Evolutionary conservation across 2,329 filamentous ascomycete species (phyloP).

Genomic region (Exutisphaerella laricina): DNA sequence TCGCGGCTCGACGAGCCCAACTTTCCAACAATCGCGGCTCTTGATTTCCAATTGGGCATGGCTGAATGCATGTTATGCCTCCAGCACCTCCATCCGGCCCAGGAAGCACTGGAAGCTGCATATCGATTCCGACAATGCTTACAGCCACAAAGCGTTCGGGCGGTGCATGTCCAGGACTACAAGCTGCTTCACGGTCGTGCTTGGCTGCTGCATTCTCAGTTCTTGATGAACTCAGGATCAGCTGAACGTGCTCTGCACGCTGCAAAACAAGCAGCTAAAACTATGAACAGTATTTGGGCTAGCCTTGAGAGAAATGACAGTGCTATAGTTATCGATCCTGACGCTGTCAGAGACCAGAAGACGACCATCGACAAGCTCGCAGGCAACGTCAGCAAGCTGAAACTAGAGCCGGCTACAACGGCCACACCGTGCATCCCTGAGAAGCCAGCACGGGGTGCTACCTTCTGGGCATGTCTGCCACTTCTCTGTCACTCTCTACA

Average conservation of each 20-base stretch:
- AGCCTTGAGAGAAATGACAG: constrained; percentile 17
- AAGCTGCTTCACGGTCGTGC: constrained; percentile 24
- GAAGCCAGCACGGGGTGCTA: constrained; percentile 51
- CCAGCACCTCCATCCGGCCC: constrained; percentile 19
- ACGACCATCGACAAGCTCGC: constrained; percentile 16
- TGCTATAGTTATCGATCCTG: neutral
- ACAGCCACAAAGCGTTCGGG: constrained; percentile 14
- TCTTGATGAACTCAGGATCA: constrained; percentile 14
- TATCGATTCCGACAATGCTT: constrained; percentile 13
- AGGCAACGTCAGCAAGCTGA: constrained; percentile 31
- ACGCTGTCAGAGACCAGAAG: constrained; percentile 10
- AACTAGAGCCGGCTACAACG: constrained; percentile 28
- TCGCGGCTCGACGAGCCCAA: too few relatives aligned
- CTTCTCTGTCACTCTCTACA: constrained; percentile 66
- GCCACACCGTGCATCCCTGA: constrained; percentile 25
- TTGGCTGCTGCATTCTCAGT: constrained; percentile 28
- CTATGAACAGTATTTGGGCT: constrained; percentile 28
- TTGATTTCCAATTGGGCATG: constrained; percentile 35
- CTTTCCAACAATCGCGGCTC: too few relatives aligned
- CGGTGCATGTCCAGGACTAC: constrained; percentile 20
- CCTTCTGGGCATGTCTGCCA: constrained; percentile 74
- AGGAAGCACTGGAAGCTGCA: constrained; percentile 16
- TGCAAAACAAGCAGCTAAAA: constrained; percentile 26
- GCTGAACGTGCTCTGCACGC: constrained; percentile 23
- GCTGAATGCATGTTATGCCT: constrained; percentile 23